Percentiles rank a stretch among this genome's conserved stretches.
These are phyloP conservation scores for Lentinula novae-zelandiae DNA, from an alignment of 1,284 basidiomycete genomes.

Conservation along the genomic window DNA sequence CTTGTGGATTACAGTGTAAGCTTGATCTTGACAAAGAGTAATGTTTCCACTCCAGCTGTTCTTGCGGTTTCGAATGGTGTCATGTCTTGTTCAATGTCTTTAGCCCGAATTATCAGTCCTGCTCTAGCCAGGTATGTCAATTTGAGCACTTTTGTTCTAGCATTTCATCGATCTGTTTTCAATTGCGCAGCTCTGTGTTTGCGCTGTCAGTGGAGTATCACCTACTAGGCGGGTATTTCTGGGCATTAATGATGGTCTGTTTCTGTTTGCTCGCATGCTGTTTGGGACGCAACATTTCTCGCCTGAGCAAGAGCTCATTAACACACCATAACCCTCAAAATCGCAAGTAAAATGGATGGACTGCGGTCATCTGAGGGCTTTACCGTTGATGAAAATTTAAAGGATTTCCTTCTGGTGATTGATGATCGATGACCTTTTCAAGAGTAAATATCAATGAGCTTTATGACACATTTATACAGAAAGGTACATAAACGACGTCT, in stretches of 20 bases:
- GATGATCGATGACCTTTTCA: not conserved
- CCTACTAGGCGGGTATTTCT: slow-evolving; percentile 8
- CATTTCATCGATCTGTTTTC: not conserved
- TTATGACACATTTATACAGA: not conserved
- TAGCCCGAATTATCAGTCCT: slow-evolving; percentile 6
- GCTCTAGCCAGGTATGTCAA: slow-evolving; percentile 7
- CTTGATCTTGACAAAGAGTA: slow-evolving; percentile 5
- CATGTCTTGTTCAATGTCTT: slow-evolving; percentile 7
- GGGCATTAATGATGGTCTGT: slow-evolving; percentile 2
- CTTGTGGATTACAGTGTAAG: not conserved
- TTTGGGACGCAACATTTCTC: not conserved
- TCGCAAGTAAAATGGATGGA: not conserved
- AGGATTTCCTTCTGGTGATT: too few relatives aligned
- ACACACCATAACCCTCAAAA: not conserved
- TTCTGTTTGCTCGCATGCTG: not conserved
- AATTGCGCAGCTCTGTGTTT: slow-evolving; percentile 6
- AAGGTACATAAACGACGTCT: too few relatives aligned
- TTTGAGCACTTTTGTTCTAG: too few relatives aligned
- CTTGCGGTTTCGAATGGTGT: slow-evolving; percentile 8
- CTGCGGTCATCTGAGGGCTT: not conserved
- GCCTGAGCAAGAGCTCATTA: slow-evolving; percentile 1
- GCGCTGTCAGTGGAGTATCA: slow-evolving; percentile 8
- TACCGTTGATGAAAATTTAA: not conserved
- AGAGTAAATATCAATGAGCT: not conserved
- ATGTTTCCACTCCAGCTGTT: not conserved